Conservation (phyloP, 805 yeast species). For the Metschnikowia borealis region DNA sequence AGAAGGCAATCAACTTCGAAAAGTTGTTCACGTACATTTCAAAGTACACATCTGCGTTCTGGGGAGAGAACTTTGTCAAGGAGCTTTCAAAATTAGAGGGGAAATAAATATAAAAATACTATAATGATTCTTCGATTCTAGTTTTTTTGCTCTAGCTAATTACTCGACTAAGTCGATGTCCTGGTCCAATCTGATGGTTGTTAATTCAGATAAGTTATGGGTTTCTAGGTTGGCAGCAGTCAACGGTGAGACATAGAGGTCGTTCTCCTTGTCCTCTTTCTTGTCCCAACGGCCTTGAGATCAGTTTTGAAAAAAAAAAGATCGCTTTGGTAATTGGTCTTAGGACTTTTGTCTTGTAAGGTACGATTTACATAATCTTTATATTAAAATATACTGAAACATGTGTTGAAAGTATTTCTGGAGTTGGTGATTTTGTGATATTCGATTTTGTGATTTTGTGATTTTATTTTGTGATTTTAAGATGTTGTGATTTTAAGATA, state of each 20-base stretch:
- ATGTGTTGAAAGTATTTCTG: too few species aligned
- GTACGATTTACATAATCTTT: too few species aligned
- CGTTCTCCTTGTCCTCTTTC: conserved; percentile 12
- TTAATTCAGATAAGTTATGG: conserved; percentile 14
- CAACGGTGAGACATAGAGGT: conserved; percentile 9
- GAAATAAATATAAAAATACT: not conserved
- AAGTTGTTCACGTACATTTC: conserved; percentile 83
- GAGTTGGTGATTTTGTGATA: too few species aligned
- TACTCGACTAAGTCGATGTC: conserved; percentile 15
- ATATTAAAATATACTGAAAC: too few species aligned
- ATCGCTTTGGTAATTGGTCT: not conserved
- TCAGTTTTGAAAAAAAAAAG: not conserved
- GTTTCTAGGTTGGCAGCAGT: conserved; percentile 17
- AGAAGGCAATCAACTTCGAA: conserved; percentile 71
- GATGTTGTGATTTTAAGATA: too few species aligned
- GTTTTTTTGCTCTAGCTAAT: not conserved
- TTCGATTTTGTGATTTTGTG: too few species aligned
- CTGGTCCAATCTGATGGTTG: conserved; percentile 3
- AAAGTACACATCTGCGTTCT: conserved; percentile 90
- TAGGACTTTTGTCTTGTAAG: too few species aligned
- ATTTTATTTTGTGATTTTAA: too few species aligned
- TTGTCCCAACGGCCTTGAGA: conserved; percentile 3
- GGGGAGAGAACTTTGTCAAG: conserved; percentile 96
- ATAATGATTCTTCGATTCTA: not conserved
- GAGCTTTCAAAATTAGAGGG: conserved; percentile 53